Percentiles rank a stretch among this genome's conserved stretches.
Evolutionary conservation across 352 stramenopile species (phyloP).

Genomic region (Pythium coloratum): DNA sequence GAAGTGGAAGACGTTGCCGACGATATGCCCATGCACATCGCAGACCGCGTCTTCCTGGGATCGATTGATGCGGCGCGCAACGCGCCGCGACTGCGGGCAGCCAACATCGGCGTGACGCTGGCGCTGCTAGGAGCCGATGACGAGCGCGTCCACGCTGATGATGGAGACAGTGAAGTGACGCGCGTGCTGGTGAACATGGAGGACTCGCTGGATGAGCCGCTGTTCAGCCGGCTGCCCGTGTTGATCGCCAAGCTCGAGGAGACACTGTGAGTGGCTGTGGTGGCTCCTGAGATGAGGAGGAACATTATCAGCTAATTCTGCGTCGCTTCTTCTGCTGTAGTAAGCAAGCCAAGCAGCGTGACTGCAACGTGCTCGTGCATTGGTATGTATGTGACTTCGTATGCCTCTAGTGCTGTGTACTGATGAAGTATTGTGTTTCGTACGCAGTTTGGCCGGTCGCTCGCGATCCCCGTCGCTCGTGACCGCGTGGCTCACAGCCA

Average conservation of each 20-base stretch:
- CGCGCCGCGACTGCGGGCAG: slow-evolving; percentile 27
- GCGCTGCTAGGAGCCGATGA: slow-evolving; percentile 42
- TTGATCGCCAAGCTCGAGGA: slow-evolving; percentile 38
- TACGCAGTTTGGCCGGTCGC: slow-evolving; percentile 56
- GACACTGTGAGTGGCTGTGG: slow-evolving; percentile 31
- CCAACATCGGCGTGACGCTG: slow-evolving; percentile 43
- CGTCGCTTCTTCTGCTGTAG: slow-evolving; percentile 18
- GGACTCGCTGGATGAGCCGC: slow-evolving; percentile 50
- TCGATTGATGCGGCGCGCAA: slow-evolving; percentile 74
- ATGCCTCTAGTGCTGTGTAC: not conserved
- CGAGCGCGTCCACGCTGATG: slow-evolving; percentile 18
- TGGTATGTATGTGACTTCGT: slow-evolving; percentile 35
- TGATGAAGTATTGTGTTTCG: not conserved
- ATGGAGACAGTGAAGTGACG: slow-evolving; percentile 12
- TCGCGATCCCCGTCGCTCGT: slow-evolving; percentile 62
- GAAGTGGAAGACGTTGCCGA: slow-evolving; percentile 63
- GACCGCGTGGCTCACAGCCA: slow-evolving; percentile 50
- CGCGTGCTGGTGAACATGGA: slow-evolving; percentile 44
- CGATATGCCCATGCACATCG: slow-evolving; percentile 58
- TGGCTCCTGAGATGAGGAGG: not conserved
- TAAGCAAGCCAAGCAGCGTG: slow-evolving; percentile 27
- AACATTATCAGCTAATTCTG: not conserved
- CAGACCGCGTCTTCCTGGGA: slow-evolving; percentile 47
- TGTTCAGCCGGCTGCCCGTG: slow-evolving; percentile 44
- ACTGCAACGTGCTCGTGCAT: slow-evolving; percentile 69